These are phyloP conservation scores for Elongisporangium prolatum DNA, from an alignment of 352 stramenopile genomes.

Conservation along the genomic window DNA sequence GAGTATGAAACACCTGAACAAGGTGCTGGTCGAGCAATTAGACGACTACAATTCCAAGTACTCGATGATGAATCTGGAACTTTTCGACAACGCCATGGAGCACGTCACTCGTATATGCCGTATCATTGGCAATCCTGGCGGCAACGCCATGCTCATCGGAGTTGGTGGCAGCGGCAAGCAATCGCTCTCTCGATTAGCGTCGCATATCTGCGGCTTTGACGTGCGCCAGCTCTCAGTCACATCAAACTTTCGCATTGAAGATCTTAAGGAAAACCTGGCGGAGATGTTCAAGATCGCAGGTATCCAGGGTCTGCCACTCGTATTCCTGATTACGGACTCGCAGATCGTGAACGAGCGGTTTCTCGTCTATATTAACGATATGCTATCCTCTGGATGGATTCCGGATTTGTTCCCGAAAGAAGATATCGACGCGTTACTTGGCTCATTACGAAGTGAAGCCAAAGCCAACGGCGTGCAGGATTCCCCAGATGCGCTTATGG, in stretches of 20 bases:
- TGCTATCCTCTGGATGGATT: constrained; percentile 95
- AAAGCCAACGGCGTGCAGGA: constrained; percentile 94
- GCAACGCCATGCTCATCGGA: constrained; percentile 97
- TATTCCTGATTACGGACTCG: constrained; percentile 98
- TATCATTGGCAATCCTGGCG: constrained; percentile 95
- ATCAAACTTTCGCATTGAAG: constrained; percentile 95
- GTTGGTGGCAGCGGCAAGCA: constrained; percentile 97
- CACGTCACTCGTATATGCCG: constrained; percentile 96
- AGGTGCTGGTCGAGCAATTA: constrained; percentile 91
- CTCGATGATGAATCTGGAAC: constrained; percentile 97
- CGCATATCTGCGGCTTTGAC: constrained; percentile 97
- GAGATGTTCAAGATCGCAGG: constrained; percentile 96
- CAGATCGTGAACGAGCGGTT: constrained; percentile 98
- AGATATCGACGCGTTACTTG: constrained; percentile 92
- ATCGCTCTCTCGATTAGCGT: constrained; percentile 92
- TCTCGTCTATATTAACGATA: constrained; percentile 98
- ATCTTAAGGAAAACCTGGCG: constrained; percentile 95
- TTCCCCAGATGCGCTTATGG: constrained; percentile 91
- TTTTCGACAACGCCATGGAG: constrained; percentile 97
- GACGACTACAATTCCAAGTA: constrained; percentile 97
- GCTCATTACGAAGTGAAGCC: constrained; percentile 90
- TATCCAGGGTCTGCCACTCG: constrained; percentile 90
- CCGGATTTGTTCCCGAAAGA: constrained; percentile 97
- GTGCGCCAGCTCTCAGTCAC: constrained; percentile 94
- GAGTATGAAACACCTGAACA: constrained; percentile 84